Evolutionary conservation across 2,329 filamentous ascomycete genomes (phyloP), one percentile per base, ranked within the genome.

Genomic region (Ophiostoma angusticollis): DNA sequence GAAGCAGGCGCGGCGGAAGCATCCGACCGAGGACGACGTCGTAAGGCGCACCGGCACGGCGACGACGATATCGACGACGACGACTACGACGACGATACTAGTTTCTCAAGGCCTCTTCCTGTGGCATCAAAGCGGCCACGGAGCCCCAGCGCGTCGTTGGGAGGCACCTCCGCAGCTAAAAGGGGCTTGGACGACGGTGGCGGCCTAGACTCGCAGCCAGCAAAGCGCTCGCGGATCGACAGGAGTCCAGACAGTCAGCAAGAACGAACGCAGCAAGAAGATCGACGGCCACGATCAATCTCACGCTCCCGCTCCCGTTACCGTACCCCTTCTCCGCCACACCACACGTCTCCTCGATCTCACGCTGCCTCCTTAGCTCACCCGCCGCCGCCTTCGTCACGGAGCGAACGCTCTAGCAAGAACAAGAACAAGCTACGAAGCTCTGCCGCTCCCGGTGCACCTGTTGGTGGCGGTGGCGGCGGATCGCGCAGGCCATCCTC

Each of bases 101-200:
- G 11, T 18, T 14, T n/a, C 28, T n/a, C 37, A 23, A 23, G 34
- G 2, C 32, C 33, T 12, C 21, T 29, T 11, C 37, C 35, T 12
- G 12, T 31, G 21, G 9, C 50, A 24, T 41, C 40, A 31, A 53
- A 56, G 45, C 51, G 56, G 25, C 52, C 46, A 13, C 52, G 54
- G 11, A 56, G 55, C 36, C 50, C 44, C 17, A 52, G 50, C 29
- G 49, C 50, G 29, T 43, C 49, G 14, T 30, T 47, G 31, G 45
- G 37, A 4, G 22, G 28, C 31, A 19, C 9, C 11, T 19, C 30
- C 7, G 35, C n/a, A n/a, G n/a, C n/a, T n/a, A n/a, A n/a, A n/a
- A n/a, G n/a, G n/a, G n/a, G 31, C 8, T 16, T 17, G 18, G 35
- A 28, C 6, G 25, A 11, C 24, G 16, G 25, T 11, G 17, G 7